Percentiles rank a stretch among this genome's conserved stretches.
Conservation (phyloP, 2,329 filamentous ascomycete genomes). For the Arthrobotrys sphaeroides region DNA sequence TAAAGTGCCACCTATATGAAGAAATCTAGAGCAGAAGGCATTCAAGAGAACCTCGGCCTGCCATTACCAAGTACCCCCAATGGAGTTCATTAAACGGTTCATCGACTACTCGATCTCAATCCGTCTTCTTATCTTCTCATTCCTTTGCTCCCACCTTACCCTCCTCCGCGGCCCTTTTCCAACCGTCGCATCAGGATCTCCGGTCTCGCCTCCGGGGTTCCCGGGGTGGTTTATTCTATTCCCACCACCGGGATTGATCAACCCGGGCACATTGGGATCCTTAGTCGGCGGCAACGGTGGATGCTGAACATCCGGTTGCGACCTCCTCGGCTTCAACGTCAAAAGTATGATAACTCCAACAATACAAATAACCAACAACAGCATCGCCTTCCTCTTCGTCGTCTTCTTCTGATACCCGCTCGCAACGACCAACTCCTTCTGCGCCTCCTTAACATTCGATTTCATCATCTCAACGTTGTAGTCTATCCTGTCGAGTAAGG, state of each 20-base stretch:
- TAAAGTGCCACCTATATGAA: background rate
- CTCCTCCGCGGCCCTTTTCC: constrained; percentile 5
- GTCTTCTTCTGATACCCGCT: constrained; percentile 87
- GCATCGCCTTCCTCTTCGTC: constrained; percentile 90
- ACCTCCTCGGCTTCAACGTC: constrained; percentile 74
- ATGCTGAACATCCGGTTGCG: constrained; percentile 12
- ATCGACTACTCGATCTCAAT: background rate
- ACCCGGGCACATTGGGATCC: constrained; percentile 31
- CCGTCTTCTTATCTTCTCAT: constrained; percentile 7
- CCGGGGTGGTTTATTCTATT: constrained; percentile 52
- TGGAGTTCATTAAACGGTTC: background rate
- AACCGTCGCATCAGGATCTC: constrained; percentile 38
- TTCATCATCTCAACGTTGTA: constrained; percentile 97
- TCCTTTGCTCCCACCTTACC: background rate
- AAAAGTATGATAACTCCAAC: constrained; percentile 86
- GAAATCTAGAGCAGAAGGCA: too few species aligned
- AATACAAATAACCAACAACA: constrained; percentile 85
- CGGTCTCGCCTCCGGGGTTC: constrained; percentile 7
- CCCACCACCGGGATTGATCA: constrained; percentile 50
- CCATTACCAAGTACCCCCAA: too few species aligned
- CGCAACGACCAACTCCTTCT: constrained; percentile 88
- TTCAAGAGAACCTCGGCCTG: too few species aligned
- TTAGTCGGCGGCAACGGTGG: constrained; percentile 40
- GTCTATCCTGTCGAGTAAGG: constrained; percentile 91
- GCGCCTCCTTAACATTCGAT: constrained; percentile 89